Conservation (phyloP, 2,329 filamentous ascomycete genomes). For the Colletotrichum sp. region DNA sequence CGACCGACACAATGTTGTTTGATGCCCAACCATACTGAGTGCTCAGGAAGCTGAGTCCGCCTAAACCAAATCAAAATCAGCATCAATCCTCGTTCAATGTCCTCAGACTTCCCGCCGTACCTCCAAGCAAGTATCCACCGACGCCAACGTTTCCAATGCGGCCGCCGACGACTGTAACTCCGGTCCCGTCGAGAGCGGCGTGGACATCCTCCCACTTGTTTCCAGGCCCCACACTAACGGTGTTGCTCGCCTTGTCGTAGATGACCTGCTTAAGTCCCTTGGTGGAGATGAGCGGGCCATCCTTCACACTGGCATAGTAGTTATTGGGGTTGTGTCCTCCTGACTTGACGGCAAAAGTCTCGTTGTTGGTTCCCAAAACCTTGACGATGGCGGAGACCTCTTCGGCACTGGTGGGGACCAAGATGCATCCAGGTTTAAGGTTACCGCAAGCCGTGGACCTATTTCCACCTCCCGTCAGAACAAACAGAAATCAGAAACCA, state of each 20-base stretch:
- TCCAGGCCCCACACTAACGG: slow-evolving; percentile 50
- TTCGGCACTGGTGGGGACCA: slow-evolving; percentile 49
- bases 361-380: slow-evolving; percentile 50
- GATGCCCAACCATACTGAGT: slow-evolving; percentile 56
- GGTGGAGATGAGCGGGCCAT: slow-evolving; percentile 55
- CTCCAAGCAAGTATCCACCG: slow-evolving; percentile 56
- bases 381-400: slow-evolving; percentile 60
- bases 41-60: slow-evolving; percentile 55
- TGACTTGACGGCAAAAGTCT: slow-evolving; percentile 59
- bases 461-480: background rate
- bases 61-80: slow-evolving; percentile 28
- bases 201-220: slow-evolving; percentile 49
- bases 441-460: slow-evolving; percentile 48
- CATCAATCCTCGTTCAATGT: background rate
- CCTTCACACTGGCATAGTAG: slow-evolving; percentile 54
- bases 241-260: slow-evolving; percentile 39
- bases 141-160: slow-evolving; percentile 53
- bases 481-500: background rate
- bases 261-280: slow-evolving; percentile 45
- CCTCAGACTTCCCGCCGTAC: slow-evolving; percentile 31
- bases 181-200: slow-evolving; percentile 42
- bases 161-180: slow-evolving; percentile 48
- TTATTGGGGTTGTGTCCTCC: slow-evolving; percentile 64
- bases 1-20: slow-evolving; percentile 52
- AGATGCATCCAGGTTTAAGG: slow-evolving; percentile 51